Evolutionary conservation across 2,329 filamentous ascomycete genomes (phyloP).

Genomic region (Mycosphaerella arachidis): DNA sequence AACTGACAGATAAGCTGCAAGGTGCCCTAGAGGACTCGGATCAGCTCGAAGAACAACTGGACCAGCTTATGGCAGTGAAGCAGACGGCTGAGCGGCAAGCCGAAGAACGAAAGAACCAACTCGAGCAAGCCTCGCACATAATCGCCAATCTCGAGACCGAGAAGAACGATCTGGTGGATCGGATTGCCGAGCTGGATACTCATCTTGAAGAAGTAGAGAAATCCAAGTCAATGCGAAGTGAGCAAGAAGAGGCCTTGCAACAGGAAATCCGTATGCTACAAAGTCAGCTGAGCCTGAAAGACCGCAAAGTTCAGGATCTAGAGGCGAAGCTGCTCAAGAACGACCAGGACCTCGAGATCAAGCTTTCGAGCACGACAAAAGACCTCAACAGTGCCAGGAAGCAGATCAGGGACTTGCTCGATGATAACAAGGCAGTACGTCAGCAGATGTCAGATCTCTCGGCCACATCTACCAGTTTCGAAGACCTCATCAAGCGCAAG

Average conservation of each 20-base stretch:
- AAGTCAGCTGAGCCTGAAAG: slow-evolving; percentile 83
- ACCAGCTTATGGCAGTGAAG: slow-evolving; percentile 81
- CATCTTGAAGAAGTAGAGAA: slow-evolving; percentile 67
- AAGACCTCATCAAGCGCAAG: slow-evolving; percentile 87
- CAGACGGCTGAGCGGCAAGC: slow-evolving; percentile 83
- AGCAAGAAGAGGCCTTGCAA: slow-evolving; percentile 69
- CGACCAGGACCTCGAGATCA: slow-evolving; percentile 85
- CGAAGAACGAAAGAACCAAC: slow-evolving; percentile 69
- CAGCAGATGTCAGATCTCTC: slow-evolving; percentile 83
- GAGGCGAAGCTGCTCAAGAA: slow-evolving; percentile 77
- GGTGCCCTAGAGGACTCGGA: slow-evolving; percentile 93
- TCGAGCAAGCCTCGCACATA: slow-evolving; percentile 86
- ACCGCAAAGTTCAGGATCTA: slow-evolving; percentile 82
- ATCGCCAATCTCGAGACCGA: slow-evolving; percentile 83
- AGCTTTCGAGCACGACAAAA: slow-evolving; percentile 71
- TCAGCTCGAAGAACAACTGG: slow-evolving; percentile 85
- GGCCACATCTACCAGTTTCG: slow-evolving; percentile 87
- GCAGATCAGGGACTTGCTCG: slow-evolving; percentile 69
- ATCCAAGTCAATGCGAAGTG: slow-evolving; percentile 67
- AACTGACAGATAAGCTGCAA: slow-evolving; percentile 87
- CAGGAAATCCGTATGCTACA: slow-evolving; percentile 88
- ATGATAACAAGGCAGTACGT: slow-evolving; percentile 78
- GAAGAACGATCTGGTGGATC: slow-evolving; percentile 67
- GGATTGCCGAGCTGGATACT: slow-evolving; percentile 64
- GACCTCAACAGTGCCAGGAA: slow-evolving; percentile 70